phyloP scores from a whole-genome alignment of 345 rosid genomes.

The Mallotus nudiflorus region DNA sequence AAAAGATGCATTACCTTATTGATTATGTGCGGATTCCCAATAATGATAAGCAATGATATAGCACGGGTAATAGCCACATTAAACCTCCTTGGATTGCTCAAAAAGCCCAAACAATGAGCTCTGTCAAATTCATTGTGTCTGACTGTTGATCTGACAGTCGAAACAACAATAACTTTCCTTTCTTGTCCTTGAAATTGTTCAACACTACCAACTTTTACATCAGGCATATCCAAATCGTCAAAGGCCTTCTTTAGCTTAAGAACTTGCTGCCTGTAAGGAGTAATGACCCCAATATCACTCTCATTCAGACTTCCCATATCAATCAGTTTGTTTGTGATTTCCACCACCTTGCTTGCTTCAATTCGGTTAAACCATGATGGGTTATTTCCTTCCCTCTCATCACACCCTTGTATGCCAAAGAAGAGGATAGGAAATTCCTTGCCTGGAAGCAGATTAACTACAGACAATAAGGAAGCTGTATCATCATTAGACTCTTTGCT shows the following conservation, averaged over 20 bases:
- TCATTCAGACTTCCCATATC: slow-evolving; percentile 45
- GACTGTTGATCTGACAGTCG: slow-evolving; percentile 82
- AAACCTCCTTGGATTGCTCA: slow-evolving; percentile 32
- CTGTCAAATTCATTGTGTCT: slow-evolving; percentile 31
- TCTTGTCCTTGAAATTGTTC: slow-evolving; percentile 99
- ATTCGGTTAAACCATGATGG: slow-evolving; percentile 96
- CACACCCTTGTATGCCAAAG: slow-evolving; percentile 92
- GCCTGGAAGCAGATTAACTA: slow-evolving; percentile 46
- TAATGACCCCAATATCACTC: slow-evolving; percentile 76
- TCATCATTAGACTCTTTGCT: slow-evolving; percentile 59
- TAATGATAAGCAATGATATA: slow-evolving; percentile 23
- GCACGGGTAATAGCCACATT: slow-evolving; percentile 37
- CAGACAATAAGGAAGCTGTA: slow-evolving; percentile 21
- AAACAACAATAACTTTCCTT: slow-evolving; percentile 69
- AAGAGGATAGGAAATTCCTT: slow-evolving; percentile 75
- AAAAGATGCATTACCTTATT: slow-evolving; percentile 17
- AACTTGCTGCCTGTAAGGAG: slow-evolving; percentile 95
- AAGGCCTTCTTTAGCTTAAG: slow-evolving; percentile 67
- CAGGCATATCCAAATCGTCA: slow-evolving; percentile 57
- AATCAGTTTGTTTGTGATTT: slow-evolving; percentile 53
- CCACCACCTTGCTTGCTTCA: slow-evolving; percentile 85
- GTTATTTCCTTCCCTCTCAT: slow-evolving; percentile 93
- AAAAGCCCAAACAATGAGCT: slow-evolving; percentile 25
- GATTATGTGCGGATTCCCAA: slow-evolving; percentile 33
- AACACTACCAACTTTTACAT: slow-evolving; percentile 86